phyloP scores from a whole-genome alignment of 805 yeast species.

The Saccharomycopsis olivae region DNA sequence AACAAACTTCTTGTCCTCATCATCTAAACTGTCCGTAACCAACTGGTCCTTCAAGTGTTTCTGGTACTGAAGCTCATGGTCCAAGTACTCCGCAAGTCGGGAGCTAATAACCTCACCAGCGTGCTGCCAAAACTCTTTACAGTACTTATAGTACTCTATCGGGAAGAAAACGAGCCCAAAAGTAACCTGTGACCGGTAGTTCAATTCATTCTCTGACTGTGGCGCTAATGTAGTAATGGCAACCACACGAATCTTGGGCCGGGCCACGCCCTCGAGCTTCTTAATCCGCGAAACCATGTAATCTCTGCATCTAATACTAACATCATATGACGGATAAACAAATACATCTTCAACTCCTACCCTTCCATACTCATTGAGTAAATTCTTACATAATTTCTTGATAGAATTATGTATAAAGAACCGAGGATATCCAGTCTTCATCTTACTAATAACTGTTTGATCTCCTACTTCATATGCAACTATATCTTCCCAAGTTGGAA shows the following conservation, averaged over 20 bases:
- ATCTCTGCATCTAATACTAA: slow-evolving; percentile 78
- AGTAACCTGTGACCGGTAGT: slow-evolving; percentile 51
- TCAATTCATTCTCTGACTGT: slow-evolving; percentile 43
- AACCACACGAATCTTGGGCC: slow-evolving; percentile 42
- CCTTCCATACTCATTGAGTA: slow-evolving; percentile 66
- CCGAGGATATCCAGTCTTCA: slow-evolving; percentile 86
- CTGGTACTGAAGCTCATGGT: slow-evolving; percentile 43
- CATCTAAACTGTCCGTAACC: slow-evolving; percentile 25
- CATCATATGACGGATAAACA: slow-evolving; percentile 65
- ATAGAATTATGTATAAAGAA: slow-evolving; percentile 60
- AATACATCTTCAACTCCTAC: slow-evolving; percentile 64
- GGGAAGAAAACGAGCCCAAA: slow-evolving; percentile 78
- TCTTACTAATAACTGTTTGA: slow-evolving; percentile 62
- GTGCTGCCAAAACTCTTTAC: slow-evolving; percentile 93
- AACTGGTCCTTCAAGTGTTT: slow-evolving; percentile 18
- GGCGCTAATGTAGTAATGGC: slow-evolving; percentile 70
- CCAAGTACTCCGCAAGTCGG: slow-evolving; percentile 74
- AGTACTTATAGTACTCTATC: slow-evolving; percentile 42
- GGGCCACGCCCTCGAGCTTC: slow-evolving; percentile 27
- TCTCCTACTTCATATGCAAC: slow-evolving; percentile 91
- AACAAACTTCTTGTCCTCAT: slow-evolving; percentile 55
- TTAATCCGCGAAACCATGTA: slow-evolving; percentile 34
- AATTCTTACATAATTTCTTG: slow-evolving; percentile 39
- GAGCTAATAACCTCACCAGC: slow-evolving; percentile 96
- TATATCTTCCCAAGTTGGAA: slow-evolving; percentile 92